Percentiles rank a stretch among this genome's conserved stretches.
Conservation (phyloP, 495 filamentous ascomycete genomes). For the Chaetomium tenue region DNA sequence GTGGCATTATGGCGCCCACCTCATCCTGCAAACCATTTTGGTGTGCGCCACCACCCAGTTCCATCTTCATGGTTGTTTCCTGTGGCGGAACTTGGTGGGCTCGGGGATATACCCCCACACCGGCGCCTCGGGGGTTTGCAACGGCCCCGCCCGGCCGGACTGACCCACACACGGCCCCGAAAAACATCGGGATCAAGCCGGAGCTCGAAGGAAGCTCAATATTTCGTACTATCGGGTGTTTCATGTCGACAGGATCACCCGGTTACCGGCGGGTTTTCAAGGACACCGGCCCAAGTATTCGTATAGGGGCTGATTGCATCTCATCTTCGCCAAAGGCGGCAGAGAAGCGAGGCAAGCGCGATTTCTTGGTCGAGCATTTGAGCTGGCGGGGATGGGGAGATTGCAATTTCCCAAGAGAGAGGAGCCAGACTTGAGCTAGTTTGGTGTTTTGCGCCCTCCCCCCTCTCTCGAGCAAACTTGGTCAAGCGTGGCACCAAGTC, state of each 20-base stretch:
- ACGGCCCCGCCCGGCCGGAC: neutral
- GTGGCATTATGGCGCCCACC: neutral
- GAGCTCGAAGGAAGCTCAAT: neutral
- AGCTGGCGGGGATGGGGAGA: neutral
- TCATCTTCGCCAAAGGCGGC: neutral
- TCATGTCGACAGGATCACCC: neutral
- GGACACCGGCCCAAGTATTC: neutral
- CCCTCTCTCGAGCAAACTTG: neutral
- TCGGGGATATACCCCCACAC: neutral
- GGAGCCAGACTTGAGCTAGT: neutral
- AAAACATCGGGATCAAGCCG: neutral
- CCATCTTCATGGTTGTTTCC: neutral
- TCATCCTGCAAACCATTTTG: neutral
- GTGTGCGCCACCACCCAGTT: neutral
- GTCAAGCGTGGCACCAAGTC: neutral
- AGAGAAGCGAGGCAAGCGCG: neutral
- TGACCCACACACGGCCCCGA: slow-evolving; percentile 1
- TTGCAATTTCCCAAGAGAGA: neutral
- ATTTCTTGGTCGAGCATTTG: neutral
- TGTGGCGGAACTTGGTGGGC: neutral
- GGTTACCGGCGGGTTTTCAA: neutral
- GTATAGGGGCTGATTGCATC: neutral
- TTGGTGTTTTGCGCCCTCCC: neutral
- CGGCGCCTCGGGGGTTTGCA: neutral
- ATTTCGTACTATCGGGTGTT: neutral